Evolutionary conservation across 495 filamentous ascomycete species (phyloP).

Genomic region (Penicillium coffeae): DNA sequence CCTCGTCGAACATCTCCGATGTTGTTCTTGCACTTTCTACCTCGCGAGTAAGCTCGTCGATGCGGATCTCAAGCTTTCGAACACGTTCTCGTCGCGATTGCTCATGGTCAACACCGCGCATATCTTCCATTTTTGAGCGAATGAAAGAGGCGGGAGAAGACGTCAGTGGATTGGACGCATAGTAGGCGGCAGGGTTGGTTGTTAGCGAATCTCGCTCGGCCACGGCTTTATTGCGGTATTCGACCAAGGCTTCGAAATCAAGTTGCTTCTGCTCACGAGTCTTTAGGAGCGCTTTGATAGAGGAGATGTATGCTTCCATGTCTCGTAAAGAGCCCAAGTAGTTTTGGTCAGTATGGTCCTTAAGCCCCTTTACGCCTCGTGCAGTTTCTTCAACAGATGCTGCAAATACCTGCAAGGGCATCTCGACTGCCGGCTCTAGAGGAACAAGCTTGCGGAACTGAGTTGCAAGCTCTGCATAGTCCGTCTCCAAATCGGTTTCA

Average conservation of each 20-base stretch:
- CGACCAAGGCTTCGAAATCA: constrained; percentile 92
- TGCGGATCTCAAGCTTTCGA: constrained; percentile 84
- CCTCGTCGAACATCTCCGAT: constrained; percentile 86
- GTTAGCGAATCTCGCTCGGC: constrained; percentile 85
- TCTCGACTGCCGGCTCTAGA: constrained; percentile 84
- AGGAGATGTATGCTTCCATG: constrained; percentile 86
- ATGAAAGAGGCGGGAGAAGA: constrained; percentile 80
- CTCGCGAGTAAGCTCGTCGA: constrained; percentile 82
- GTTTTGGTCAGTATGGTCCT: constrained; percentile 92
- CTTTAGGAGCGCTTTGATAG: constrained; percentile 83
- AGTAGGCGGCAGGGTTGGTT: constrained; percentile 53
- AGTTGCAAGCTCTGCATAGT: constrained; percentile 82
- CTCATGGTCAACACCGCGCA: constrained; percentile 95
- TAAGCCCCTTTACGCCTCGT: constrained; percentile 66
- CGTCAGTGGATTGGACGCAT: constrained; percentile 55
- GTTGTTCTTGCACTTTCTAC: constrained; percentile 80
- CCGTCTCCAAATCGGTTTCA: constrained; percentile 81
- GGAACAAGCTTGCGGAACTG: constrained; percentile 90
- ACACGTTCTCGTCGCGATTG: constrained; percentile 79
- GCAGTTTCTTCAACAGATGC: constrained; percentile 79
- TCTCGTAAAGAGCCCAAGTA: constrained; percentile 88
- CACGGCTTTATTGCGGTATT: constrained; percentile 87
- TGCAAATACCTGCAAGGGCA: constrained; percentile 76
- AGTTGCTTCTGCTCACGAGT: constrained; percentile 96
- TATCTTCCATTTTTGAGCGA: constrained; percentile 91